phyloP scores from a whole-genome alignment of 306 rosid genomes.

The Benincasa hispida region DNA sequence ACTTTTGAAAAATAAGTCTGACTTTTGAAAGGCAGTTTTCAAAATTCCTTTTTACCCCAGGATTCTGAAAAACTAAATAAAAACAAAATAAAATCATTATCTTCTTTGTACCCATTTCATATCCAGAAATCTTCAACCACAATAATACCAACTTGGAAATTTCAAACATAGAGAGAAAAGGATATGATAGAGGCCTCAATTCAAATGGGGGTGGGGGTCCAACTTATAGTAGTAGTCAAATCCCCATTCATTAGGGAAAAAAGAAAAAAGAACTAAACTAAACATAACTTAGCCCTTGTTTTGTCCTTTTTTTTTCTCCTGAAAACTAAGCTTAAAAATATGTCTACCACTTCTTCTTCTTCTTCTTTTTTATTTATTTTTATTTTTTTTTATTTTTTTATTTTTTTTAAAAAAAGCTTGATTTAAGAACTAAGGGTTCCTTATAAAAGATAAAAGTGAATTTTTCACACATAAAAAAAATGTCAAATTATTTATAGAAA shows the following conservation, averaged over 20 bases:
- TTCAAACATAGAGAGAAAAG: background rate
- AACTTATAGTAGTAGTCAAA: background rate
- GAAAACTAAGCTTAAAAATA: background rate
- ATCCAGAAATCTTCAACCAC: background rate
- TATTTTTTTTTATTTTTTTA: too few species aligned
- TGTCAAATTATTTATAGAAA: too few species aligned
- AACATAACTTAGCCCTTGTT: background rate
- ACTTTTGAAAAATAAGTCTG: background rate
- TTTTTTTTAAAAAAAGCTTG: too few species aligned
- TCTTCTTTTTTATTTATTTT: too few species aligned
- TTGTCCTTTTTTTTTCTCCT: too few species aligned
- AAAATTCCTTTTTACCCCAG: background rate
- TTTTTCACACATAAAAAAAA: too few species aligned
- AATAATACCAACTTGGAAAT: background rate
- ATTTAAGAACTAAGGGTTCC: too few species aligned
- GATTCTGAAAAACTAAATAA: background rate
- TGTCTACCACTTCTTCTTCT: too few species aligned
- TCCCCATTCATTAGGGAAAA: background rate
- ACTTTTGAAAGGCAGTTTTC: background rate
- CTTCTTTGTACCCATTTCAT: background rate
- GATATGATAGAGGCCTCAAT: background rate
- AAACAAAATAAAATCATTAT: background rate
- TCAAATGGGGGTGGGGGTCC: background rate
- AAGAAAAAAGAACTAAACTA: background rate
- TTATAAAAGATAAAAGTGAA: too few species aligned